Evolutionary conservation across 2,329 filamentous ascomycete genomes (phyloP).

Genomic region (Trichocomaceae sp.): DNA sequence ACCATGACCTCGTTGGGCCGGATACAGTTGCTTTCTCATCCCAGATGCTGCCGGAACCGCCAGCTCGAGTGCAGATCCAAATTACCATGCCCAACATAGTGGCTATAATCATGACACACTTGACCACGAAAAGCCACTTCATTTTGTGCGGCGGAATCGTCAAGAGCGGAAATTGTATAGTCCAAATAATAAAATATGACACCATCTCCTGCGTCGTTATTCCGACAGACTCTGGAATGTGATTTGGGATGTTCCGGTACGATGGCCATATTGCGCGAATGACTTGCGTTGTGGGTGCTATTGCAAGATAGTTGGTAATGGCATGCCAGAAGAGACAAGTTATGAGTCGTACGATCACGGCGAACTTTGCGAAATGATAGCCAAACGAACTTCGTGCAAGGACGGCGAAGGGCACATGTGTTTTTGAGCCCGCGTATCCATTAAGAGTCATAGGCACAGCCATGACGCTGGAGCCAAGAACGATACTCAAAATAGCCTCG

Average conservation of each 20-base stretch:
- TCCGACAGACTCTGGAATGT: background rate
- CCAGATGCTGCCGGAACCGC: background rate
- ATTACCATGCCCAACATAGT: constrained; percentile 1
- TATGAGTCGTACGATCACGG: background rate
- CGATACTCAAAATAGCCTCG: background rate
- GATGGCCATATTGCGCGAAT: constrained; percentile 3
- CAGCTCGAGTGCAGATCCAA: background rate
- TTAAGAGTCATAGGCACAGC: background rate
- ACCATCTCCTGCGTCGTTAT: background rate
- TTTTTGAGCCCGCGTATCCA: background rate
- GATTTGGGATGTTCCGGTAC: background rate
- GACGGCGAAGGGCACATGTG: background rate
- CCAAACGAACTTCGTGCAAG: background rate
- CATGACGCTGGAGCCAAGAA: background rate
- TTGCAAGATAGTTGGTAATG: background rate
- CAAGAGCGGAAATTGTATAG: background rate
- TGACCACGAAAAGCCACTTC: background rate
- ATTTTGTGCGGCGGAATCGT: constrained; percentile 1
- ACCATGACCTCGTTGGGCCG: background rate
- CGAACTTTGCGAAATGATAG: background rate
- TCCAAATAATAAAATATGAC: background rate
- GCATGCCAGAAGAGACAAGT: constrained; percentile 1
- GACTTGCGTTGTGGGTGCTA: background rate
- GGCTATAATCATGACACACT: background rate
- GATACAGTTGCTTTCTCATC: background rate